A percentile compares a stretch with the other conserved stretches of the same genome.
Conservation (phyloP, 352 stramenopile genomes). For the Pythium oligandrum region DNA sequence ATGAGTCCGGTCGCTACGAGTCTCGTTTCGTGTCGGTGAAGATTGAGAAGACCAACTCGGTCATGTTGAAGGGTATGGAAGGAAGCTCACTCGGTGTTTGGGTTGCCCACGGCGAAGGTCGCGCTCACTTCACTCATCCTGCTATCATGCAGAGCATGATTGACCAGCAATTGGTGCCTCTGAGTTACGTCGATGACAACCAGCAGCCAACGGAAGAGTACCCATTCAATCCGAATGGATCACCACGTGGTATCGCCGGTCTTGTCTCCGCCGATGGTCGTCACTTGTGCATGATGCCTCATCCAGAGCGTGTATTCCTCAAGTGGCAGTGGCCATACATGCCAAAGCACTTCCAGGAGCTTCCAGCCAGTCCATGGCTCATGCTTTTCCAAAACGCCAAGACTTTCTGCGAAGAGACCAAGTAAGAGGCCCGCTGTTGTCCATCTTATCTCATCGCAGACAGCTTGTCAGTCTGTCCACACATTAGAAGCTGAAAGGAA, state of each 20-base stretch:
- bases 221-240: slow-evolving; percentile 99
- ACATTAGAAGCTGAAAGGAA: too few species aligned
- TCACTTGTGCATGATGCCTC: slow-evolving; percentile 99
- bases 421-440: slow-evolving; percentile 19
- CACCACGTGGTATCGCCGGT: slow-evolving; percentile 93
- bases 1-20: slow-evolving; percentile 95
- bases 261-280: slow-evolving; percentile 96
- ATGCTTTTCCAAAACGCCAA: slow-evolving; percentile 99
- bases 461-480: too few species aligned
- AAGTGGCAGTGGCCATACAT: slow-evolving; percentile 98
- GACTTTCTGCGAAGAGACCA: slow-evolving; percentile 89
- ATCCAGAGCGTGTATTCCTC: slow-evolving; percentile 97
- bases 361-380: slow-evolving; percentile 92
- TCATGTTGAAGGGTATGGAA: slow-evolving; percentile 99
- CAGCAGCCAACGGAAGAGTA: slow-evolving; percentile 95
- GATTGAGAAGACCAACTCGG: slow-evolving; percentile 91
- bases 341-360: slow-evolving; percentile 77
- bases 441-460: too few species aligned
- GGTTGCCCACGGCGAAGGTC: slow-evolving; percentile 92
- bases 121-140: slow-evolving; percentile 95
- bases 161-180: slow-evolving; percentile 89
- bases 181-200: slow-evolving; percentile 97
- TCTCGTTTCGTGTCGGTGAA: slow-evolving; percentile 96
- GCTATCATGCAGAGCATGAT: slow-evolving; percentile 88
- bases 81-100: slow-evolving; percentile 97